phyloP scores from a whole-genome alignment of 2,329 filamentous ascomycete species.

The Fusarium domesticum region DNA sequence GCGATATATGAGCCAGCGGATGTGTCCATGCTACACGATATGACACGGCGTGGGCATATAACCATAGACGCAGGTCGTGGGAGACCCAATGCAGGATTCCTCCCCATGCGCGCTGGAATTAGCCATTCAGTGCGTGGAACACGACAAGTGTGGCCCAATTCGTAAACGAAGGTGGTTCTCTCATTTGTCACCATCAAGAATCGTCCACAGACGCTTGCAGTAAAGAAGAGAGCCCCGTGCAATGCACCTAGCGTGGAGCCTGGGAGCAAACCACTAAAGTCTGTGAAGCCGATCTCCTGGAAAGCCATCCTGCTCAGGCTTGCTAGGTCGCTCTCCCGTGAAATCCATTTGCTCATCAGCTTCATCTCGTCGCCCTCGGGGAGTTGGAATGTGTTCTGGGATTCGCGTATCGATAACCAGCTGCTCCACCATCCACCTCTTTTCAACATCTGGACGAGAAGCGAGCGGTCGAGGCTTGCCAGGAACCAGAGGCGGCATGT shows the following conservation, averaged over 20 bases:
- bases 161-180: slow-evolving; percentile 56
- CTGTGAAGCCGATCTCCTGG: slow-evolving; percentile 32
- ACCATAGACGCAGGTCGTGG: slow-evolving; percentile 50
- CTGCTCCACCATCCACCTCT: slow-evolving; percentile 53
- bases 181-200: slow-evolving; percentile 56
- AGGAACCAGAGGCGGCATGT: slow-evolving; percentile 60
- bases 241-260: slow-evolving; percentile 24
- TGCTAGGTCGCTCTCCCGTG: slow-evolving; percentile 38
- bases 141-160: slow-evolving; percentile 37
- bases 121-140: slow-evolving; percentile 22
- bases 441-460: slow-evolving; percentile 53
- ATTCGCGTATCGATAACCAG: slow-evolving; percentile 27
- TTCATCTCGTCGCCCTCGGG: slow-evolving; percentile 27
- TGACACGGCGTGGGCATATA: slow-evolving; percentile 53
- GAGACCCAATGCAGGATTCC: slow-evolving; percentile 24
- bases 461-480: slow-evolving; percentile 48
- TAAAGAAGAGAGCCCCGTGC: slow-evolving; percentile 39
- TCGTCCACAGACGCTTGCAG: slow-evolving; percentile 55
- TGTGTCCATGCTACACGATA: slow-evolving; percentile 62
- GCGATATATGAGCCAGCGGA: slow-evolving; percentile 53
- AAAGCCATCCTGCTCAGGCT: slow-evolving; percentile 28
- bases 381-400: slow-evolving; percentile 14
- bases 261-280: slow-evolving; percentile 36
- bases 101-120: slow-evolving; percentile 25
- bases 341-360: slow-evolving; percentile 41